phyloP scores from a whole-genome alignment of 441 rosid genomes.

The Erodium moschatum region DNA sequence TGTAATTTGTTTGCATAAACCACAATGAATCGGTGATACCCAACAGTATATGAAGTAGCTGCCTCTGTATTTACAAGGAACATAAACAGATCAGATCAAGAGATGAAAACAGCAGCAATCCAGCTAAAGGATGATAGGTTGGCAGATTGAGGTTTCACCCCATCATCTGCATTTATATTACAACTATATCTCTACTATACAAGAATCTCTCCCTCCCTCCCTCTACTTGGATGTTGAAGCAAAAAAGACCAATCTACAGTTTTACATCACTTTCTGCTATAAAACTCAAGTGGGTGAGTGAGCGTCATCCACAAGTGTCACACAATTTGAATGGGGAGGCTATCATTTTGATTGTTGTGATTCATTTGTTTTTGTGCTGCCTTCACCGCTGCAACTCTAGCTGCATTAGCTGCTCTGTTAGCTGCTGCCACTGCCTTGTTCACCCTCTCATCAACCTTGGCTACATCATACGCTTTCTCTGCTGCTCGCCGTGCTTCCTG shows the following conservation, averaged over 20 bases:
- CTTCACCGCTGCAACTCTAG: conserved; percentile 67
- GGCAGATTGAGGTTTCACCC: conserved; percentile 1
- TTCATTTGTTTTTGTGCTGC: conserved; percentile 52
- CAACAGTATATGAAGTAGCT: too few species aligned
- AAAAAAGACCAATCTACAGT: neutral
- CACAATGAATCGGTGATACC: too few species aligned
- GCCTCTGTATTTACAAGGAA: too few species aligned
- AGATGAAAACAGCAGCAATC: too few species aligned
- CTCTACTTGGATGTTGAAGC: neutral
- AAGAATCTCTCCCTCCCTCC: neutral
- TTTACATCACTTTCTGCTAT: neutral
- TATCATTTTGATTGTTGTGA: conserved; percentile 20
- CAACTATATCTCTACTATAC: conserved; percentile 8
- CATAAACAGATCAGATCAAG: too few species aligned
- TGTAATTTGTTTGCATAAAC: too few species aligned
- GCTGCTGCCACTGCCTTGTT: conserved; percentile 51
- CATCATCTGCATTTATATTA: neutral
- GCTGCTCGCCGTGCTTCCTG: conserved; percentile 51
- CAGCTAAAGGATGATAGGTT: too few species aligned
- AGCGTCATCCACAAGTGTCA: neutral
- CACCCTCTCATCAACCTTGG: conserved; percentile 42
- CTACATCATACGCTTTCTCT: conserved; percentile 16
- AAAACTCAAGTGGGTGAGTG: too few species aligned
- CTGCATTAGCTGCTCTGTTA: conserved; percentile 66
- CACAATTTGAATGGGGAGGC: neutral